A percentile compares a stretch with the other conserved stretches of the same genome.
These are phyloP conservation scores for Colletotrichum paranaense DNA, from an alignment of 2,329 filamentous ascomycete genomes.

Conservation along the genomic window DNA sequence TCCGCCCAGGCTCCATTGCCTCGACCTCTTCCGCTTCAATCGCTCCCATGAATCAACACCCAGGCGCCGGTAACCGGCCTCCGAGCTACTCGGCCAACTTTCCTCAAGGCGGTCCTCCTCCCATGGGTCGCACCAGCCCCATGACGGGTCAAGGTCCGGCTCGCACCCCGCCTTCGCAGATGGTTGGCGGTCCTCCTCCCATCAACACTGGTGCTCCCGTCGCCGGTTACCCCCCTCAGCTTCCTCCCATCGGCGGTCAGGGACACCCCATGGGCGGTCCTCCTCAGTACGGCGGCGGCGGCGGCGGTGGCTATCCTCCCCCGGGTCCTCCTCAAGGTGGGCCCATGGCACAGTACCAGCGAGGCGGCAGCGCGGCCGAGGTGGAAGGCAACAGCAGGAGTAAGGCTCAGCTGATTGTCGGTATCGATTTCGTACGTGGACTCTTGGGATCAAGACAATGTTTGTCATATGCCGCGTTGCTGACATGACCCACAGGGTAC, in stretches of 20 bases:
- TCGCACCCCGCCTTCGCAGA: constrained; percentile 69
- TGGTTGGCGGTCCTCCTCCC: constrained; percentile 73
- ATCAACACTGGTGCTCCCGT: constrained; percentile 73
- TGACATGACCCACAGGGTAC: constrained; percentile 73
- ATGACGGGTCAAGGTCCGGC: constrained; percentile 58
- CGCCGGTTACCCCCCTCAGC: constrained; percentile 69
- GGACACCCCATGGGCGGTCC: constrained; percentile 51
- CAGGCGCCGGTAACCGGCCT: constrained; percentile 68
- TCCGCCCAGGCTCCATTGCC: constrained; percentile 52
- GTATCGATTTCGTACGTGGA: constrained; percentile 93
- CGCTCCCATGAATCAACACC: constrained; percentile 70
- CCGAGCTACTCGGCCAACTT: constrained; percentile 73
- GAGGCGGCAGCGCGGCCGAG: constrained; percentile 70
- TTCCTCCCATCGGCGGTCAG: constrained; percentile 49
- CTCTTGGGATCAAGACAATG: not conserved
- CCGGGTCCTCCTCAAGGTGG: constrained; percentile 51
- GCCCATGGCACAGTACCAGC: constrained; percentile 45
- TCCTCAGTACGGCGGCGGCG: constrained; percentile 58
- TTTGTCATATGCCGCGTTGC: constrained; percentile 5
- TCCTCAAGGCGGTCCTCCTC: constrained; percentile 56
- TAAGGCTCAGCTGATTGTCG: constrained; percentile 97
- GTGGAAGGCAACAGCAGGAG: constrained; percentile 89
- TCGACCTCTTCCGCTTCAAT: constrained; percentile 58
- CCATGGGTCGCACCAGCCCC: constrained; percentile 65
- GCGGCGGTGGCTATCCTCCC: constrained; percentile 60